Conservation (phyloP, 2,329 filamentous ascomycete genomes). For the Alternaria incomplexa region DNA sequence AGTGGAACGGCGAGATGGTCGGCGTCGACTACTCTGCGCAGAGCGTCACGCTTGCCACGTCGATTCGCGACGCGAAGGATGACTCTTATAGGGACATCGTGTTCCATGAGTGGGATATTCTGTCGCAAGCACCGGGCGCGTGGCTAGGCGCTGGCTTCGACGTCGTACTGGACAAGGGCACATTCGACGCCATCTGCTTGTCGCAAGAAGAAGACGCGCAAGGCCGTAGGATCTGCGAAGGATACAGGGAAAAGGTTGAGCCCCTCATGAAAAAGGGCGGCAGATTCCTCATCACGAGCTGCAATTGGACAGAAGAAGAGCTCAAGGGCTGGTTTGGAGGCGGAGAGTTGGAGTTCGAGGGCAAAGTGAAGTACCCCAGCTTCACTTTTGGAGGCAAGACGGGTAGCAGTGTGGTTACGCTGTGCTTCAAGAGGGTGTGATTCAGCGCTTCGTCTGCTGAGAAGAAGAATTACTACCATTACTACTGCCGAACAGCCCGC, state of each 20-base stretch:
- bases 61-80: slow-evolving; percentile 57
- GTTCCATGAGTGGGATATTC: slow-evolving; percentile 62
- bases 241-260: slow-evolving; percentile 73
- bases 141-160: slow-evolving; percentile 78
- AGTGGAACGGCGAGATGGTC: slow-evolving; percentile 73
- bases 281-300: slow-evolving; percentile 86
- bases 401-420: slow-evolving; percentile 85
- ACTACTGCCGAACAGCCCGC: slow-evolving; percentile 13
- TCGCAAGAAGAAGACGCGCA: slow-evolving; percentile 59
- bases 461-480: neutral
- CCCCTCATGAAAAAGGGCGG: slow-evolving; percentile 73
- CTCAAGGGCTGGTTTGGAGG: slow-evolving; percentile 77
- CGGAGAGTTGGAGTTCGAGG: slow-evolving; percentile 64
- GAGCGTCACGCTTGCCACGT: slow-evolving; percentile 75
- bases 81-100: slow-evolving; percentile 45
- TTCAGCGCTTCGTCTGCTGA: neutral
- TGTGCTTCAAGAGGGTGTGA: slow-evolving; percentile 72
- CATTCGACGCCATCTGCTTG: slow-evolving; percentile 93
- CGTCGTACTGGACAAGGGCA: slow-evolving; percentile 95
- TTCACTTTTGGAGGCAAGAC: slow-evolving; percentile 90
- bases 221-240: slow-evolving; percentile 71
- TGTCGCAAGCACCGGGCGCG: slow-evolving; percentile 50
- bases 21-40: slow-evolving; percentile 86
- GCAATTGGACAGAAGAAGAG: slow-evolving; percentile 97
- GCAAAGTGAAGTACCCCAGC: slow-evolving; percentile 77